Conservation (phyloP, 2,329 filamentous ascomycete species). For the Cladosporium velox region DNA sequence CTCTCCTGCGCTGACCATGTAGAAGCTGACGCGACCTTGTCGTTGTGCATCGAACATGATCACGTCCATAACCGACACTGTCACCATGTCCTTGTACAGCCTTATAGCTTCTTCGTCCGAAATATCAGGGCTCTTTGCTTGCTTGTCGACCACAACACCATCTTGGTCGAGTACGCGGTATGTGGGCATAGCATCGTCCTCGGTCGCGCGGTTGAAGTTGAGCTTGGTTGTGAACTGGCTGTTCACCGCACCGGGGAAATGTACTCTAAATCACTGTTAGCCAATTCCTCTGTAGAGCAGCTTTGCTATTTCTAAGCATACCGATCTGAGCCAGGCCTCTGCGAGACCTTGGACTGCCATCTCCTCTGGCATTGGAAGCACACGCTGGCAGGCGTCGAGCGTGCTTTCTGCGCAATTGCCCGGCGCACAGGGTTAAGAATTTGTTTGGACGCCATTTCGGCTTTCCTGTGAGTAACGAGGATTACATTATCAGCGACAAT, state of each 20-base stretch:
- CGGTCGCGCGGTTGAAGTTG: constrained; percentile 72
- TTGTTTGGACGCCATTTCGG: constrained; percentile 19
- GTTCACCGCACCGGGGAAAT: constrained; percentile 92
- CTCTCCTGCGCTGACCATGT: constrained; percentile 93
- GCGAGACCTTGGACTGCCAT: constrained; percentile 58
- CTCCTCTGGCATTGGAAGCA: constrained; percentile 36
- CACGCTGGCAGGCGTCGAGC: background rate
- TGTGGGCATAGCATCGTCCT: constrained; percentile 77
- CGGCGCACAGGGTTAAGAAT: constrained; percentile 6
- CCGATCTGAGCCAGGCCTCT: constrained; percentile 61
- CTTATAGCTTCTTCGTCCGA: constrained; percentile 61
- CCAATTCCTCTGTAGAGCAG: background rate
- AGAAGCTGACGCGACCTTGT: constrained; percentile 91
- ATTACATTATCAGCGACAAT: constrained; percentile 13
- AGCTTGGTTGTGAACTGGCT: constrained; percentile 85
- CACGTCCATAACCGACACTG: constrained; percentile 83
- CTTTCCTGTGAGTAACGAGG: background rate
- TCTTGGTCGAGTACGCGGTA: constrained; percentile 91
- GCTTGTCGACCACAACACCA: constrained; percentile 76
- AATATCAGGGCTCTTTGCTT: constrained; percentile 66
- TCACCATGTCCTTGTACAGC: constrained; percentile 67
- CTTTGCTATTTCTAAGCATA: constrained; percentile 39
- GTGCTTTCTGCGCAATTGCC: background rate
- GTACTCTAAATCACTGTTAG: constrained; percentile 46
- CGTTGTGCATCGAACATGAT: constrained; percentile 98